These are phyloP conservation scores for Priceomyces medius DNA, from an alignment of 805 yeast species.

Conservation along the genomic window DNA sequence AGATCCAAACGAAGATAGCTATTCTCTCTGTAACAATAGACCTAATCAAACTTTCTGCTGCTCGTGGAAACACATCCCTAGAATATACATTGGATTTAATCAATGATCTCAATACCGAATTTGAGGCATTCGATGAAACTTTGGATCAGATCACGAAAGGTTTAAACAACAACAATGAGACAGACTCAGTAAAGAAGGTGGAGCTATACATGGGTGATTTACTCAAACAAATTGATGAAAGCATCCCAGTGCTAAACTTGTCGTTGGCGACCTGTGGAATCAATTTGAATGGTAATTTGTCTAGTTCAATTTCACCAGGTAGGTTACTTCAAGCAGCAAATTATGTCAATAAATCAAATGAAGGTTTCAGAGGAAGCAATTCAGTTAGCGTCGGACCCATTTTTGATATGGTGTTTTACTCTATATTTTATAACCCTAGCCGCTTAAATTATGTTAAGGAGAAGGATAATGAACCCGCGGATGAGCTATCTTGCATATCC, in stretches of 20 bases:
- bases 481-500: conserved; percentile 42
- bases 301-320: conserved; percentile 61
- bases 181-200: conserved; percentile 44
- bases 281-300: conserved; percentile 48
- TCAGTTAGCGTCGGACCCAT: conserved; percentile 54
- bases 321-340: conserved; percentile 62
- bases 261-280: conserved; percentile 71
- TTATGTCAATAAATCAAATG: conserved; percentile 40
- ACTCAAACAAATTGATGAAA: conserved; percentile 56
- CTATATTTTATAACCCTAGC: conserved; percentile 61
- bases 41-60: conserved; percentile 58
- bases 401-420: conserved; percentile 56
- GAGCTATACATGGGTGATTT: conserved; percentile 50
- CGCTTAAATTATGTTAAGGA: conserved; percentile 33
- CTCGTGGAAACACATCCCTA: conserved; percentile 59
- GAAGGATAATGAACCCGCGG: conserved; percentile 11
- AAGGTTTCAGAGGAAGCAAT: conserved; percentile 1
- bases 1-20: conserved; percentile 55
- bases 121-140: conserved; percentile 54
- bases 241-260: conserved; percentile 65
- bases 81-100: conserved; percentile 55
- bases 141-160: conserved; percentile 40
- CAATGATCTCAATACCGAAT: conserved; percentile 53
- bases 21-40: conserved; percentile 69
- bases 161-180: conserved; percentile 26